These are phyloP conservation scores for Aegilops tauschii DNA, from an alignment of 176 grass and related monocot species.

Conservation along the genomic window DNA sequence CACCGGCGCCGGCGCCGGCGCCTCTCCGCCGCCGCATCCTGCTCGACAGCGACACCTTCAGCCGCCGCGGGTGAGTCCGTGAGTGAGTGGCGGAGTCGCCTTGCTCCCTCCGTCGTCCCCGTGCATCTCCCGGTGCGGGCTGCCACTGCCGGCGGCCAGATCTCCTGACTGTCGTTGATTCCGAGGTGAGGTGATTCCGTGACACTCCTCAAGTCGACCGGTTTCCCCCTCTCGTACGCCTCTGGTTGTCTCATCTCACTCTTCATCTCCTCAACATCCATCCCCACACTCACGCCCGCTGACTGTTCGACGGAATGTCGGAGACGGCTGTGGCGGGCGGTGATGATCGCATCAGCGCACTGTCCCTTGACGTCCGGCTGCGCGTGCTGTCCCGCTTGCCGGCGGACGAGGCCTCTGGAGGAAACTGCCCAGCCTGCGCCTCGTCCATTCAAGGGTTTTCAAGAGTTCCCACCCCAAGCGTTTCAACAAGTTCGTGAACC, in stretches of 20 bases:
- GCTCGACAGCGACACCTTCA: too few relatives aligned
- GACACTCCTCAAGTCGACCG: neutral
- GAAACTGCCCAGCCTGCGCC: neutral
- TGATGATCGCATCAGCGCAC: neutral
- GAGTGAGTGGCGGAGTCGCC: neutral
- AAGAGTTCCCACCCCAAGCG: neutral
- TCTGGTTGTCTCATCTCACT: neutral
- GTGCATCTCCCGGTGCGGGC: neutral
- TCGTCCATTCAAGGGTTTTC: neutral
- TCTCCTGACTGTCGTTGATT: neutral
- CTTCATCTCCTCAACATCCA: too few relatives aligned
- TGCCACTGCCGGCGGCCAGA: neutral
- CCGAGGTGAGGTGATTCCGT: neutral
- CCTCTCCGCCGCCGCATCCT: too few relatives aligned
- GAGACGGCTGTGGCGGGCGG: neutral
- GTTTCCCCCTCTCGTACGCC: neutral
- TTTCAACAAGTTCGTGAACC: neutral
- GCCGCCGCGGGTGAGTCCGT: neutral
- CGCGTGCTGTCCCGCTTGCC: neutral
- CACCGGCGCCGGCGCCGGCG: too few relatives aligned
- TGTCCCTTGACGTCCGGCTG: neutral
- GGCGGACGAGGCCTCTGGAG: neutral
- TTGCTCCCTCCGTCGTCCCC: neutral
- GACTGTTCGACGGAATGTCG: constrained; percentile 6
- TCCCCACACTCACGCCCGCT: too few relatives aligned